phyloP scores from a whole-genome alignment of 2,329 filamentous ascomycete genomes.

The Penicillium psychrosexuale region DNA sequence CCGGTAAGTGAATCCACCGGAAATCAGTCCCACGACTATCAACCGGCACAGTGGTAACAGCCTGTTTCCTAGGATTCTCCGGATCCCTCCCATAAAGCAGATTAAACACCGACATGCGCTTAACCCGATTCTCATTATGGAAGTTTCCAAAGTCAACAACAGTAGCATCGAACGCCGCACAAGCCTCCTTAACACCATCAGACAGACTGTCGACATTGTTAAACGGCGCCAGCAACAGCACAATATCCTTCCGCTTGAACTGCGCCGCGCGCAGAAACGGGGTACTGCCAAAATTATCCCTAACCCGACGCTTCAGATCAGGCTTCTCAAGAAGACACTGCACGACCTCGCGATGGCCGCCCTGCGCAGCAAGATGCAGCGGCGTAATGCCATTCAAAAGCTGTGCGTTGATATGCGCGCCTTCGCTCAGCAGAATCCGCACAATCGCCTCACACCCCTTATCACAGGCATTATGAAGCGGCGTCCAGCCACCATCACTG shows the following conservation, averaged over 20 bases:
- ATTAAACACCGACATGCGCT: constrained; percentile 51
- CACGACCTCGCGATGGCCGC: constrained; percentile 38
- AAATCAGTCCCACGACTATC: constrained; percentile 50
- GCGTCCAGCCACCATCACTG: constrained; percentile 53
- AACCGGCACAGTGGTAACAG: constrained; percentile 46
- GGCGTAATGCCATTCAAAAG: constrained; percentile 40
- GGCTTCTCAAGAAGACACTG: constrained; percentile 33
- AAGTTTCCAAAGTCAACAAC: constrained; percentile 53
- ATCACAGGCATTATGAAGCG: constrained; percentile 54
- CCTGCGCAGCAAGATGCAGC: constrained; percentile 41
- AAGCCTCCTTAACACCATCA: constrained; percentile 45
- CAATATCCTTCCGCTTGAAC: constrained; percentile 38
- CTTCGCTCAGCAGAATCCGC: constrained; percentile 40
- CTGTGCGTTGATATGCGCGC: constrained; percentile 39
- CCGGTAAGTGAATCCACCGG: constrained; percentile 54
- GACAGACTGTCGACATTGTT: constrained; percentile 38
- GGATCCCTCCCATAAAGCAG: constrained; percentile 51
- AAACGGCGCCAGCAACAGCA: constrained; percentile 36
- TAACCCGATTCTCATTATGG: constrained; percentile 45
- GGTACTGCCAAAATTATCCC: constrained; percentile 42
- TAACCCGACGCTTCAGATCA: constrained; percentile 31
- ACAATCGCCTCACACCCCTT: constrained; percentile 49
- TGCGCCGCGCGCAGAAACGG: constrained; percentile 42
- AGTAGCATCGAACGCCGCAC: constrained; percentile 51
- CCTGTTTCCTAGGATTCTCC: constrained; percentile 46